Evolutionary conservation across 768 basidiomycete genomes (phyloP).

Genomic region (Candolleomyces aberdarensis): DNA sequence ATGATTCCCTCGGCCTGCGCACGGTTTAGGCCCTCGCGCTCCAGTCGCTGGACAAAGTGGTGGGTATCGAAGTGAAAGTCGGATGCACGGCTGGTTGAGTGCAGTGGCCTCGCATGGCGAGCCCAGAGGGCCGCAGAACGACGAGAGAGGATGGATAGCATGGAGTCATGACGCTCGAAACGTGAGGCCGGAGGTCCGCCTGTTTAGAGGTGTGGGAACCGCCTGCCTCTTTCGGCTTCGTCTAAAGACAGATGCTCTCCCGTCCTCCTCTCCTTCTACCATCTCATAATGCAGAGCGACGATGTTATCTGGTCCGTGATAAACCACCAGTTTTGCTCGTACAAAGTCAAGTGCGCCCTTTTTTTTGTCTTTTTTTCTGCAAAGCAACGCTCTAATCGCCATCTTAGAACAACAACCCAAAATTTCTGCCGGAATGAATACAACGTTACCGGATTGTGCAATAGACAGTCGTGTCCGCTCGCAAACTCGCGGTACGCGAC

Average conservation of each 20-base stretch:
- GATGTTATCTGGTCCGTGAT: slow-evolving; percentile 98
- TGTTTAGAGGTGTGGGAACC: no score
- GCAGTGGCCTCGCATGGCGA: slow-evolving; percentile 25
- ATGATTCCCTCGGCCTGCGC: slow-evolving; percentile 96
- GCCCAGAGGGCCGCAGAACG: neutral
- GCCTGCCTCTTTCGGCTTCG: neutral
- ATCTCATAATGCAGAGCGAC: slow-evolving; percentile 77
- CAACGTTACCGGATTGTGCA: slow-evolving; percentile 96
- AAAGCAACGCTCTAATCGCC: neutral
- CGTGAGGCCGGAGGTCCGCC: neutral
- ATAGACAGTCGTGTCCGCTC: slow-evolving; percentile 93
- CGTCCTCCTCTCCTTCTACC: neutral
- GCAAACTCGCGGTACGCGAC: slow-evolving; percentile 98
- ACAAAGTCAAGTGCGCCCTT: slow-evolving; percentile 92
- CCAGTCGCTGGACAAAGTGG: slow-evolving; percentile 88
- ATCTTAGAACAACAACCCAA: slow-evolving; percentile 80
- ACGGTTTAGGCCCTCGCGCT: slow-evolving; percentile 84
- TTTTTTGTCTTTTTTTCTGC: neutral
- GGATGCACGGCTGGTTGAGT: slow-evolving; percentile 19
- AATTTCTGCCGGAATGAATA: slow-evolving; percentile 99
- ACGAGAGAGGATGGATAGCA: slow-evolving; percentile 9
- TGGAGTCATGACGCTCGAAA: slow-evolving; percentile 2
- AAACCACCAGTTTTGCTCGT: slow-evolving; percentile 94
- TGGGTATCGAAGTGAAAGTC: slow-evolving; percentile 95
- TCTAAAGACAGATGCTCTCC: neutral